Conservation (phyloP, 805 yeast species). For the Wickerhamomyces queroliae region DNA sequence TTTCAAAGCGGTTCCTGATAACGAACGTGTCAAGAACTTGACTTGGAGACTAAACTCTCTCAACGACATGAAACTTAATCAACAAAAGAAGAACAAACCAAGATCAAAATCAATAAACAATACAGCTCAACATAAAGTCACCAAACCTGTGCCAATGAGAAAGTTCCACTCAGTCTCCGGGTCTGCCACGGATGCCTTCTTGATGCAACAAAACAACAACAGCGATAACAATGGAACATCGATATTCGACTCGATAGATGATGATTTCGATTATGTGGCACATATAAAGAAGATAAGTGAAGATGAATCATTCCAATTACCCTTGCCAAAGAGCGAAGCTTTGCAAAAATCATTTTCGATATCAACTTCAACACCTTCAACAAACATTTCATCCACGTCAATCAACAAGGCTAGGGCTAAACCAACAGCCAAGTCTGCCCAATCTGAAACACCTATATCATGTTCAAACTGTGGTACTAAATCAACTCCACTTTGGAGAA, state of each 20-base stretch:
- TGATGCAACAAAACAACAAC: background rate
- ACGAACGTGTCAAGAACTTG: slow-evolving; percentile 4
- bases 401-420: background rate
- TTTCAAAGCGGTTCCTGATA: slow-evolving; percentile 2
- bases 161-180: background rate
- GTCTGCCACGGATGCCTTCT: too few species aligned
- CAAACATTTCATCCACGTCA: background rate
- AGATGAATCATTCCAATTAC: slow-evolving; percentile 17
- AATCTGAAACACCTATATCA: background rate
- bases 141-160: background rate
- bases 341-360: background rate
- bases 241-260: slow-evolving; percentile 33
- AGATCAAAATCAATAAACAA: background rate
- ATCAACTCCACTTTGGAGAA: slow-evolving; percentile 93
- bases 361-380: background rate
- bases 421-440: background rate
- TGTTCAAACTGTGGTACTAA: slow-evolving; percentile 88
- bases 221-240: background rate
- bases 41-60: slow-evolving; percentile 6
- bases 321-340: background rate
- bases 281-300: slow-evolving; percentile 51
- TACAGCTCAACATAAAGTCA: background rate
- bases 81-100: background rate
- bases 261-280: slow-evolving; percentile 56
- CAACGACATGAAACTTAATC: background rate